Conservation (phyloP, 257 asterid species). For the Striga asiatica region DNA sequence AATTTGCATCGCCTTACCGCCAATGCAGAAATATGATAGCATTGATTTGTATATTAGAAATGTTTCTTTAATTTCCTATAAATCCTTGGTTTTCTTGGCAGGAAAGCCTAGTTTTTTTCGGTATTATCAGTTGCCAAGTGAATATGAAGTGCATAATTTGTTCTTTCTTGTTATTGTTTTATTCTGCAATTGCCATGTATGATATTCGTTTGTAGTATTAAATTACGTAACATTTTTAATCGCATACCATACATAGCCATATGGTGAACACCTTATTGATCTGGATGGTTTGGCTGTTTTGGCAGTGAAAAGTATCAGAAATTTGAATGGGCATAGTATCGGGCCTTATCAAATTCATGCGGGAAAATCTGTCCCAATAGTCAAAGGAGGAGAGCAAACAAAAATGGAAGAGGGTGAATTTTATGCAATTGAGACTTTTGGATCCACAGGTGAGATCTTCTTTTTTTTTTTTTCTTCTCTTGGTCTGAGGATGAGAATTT, state of each 20-base stretch:
- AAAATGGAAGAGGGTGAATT: conserved; percentile 99
- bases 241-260: too few species aligned
- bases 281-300: conserved; percentile 19
- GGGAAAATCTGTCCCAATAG: conserved; percentile 92
- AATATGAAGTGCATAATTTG: too few species aligned
- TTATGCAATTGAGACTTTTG: conserved; percentile 94
- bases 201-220: neutral
- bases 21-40: too few species aligned
- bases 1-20: too few species aligned
- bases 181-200: neutral
- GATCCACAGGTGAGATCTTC: conserved; percentile 69
- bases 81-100: too few species aligned
- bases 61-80: too few species aligned
- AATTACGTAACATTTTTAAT: neutral
- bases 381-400: conserved; percentile 96
- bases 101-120: too few species aligned
- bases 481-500: neutral
- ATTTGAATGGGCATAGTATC: conserved; percentile 91
- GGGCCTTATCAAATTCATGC: conserved; percentile 93
- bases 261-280: conserved; percentile 7
- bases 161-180: too few species aligned
- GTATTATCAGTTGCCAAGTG: too few species aligned
- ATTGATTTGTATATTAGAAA: too few species aligned
- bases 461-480: too few species aligned
- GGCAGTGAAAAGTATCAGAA: conserved; percentile 90